These are phyloP conservation scores for Irpex sp. DNA, from an alignment of 1,284 basidiomycete species.

Conservation along the genomic window DNA sequence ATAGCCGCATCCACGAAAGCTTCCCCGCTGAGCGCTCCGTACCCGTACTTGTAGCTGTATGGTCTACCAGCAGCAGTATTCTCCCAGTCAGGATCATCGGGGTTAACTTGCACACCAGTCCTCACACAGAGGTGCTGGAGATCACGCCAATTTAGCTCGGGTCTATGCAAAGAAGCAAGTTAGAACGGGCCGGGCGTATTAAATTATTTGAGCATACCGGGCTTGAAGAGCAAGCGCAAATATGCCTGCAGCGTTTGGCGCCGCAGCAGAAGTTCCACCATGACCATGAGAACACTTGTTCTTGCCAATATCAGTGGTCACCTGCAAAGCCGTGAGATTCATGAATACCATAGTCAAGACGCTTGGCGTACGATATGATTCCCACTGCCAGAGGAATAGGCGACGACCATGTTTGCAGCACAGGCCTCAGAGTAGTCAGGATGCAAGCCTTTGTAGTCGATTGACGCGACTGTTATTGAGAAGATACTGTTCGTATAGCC, in stretches of 20 bases:
- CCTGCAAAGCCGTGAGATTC: slow-evolving; percentile 39
- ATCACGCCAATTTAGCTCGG: slow-evolving; percentile 96
- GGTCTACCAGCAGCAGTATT: slow-evolving; percentile 69
- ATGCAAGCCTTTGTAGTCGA: slow-evolving; percentile 89
- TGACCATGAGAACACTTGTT: slow-evolving; percentile 81
- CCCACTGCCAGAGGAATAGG: slow-evolving; percentile 94
- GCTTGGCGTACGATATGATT: slow-evolving; percentile 72
- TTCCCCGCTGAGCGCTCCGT: slow-evolving; percentile 84
- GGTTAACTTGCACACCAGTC: slow-evolving; percentile 78
- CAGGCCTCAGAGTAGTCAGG: slow-evolving; percentile 98
- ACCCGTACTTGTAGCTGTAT: slow-evolving; percentile 98
- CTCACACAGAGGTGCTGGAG: slow-evolving; percentile 88
- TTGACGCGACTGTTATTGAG: slow-evolving; percentile 90
- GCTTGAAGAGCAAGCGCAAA: slow-evolving; percentile 84
- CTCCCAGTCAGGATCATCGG: slow-evolving; percentile 94
- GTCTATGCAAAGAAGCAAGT: slow-evolving; percentile 39
- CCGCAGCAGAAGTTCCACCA: slow-evolving; percentile 97
- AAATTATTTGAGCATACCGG: slow-evolving; percentile 44
- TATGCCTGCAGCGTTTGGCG: slow-evolving; percentile 91
- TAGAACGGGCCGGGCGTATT: background rate
- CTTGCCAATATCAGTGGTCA: slow-evolving; percentile 91
- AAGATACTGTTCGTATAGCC: slow-evolving; percentile 99
- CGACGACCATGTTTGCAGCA: slow-evolving; percentile 94
- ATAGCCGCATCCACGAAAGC: slow-evolving; percentile 79
- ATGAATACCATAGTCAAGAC: slow-evolving; percentile 12